These are phyloP conservation scores for Ceratocystis huliohia DNA, from an alignment of 2,329 filamentous ascomycete species.

Conservation along the genomic window DNA sequence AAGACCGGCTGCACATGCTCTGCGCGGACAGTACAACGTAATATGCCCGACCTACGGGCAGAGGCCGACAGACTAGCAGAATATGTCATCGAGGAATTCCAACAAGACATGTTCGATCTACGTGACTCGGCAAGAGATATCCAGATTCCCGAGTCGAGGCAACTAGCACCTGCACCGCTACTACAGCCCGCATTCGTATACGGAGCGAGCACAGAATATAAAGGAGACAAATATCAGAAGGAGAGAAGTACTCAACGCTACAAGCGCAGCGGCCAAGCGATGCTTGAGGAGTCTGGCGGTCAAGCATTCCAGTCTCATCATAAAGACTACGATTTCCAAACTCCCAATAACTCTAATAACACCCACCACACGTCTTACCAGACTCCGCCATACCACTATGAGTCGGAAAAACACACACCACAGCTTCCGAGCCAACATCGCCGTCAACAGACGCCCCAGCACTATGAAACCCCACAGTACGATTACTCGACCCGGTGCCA, in stretches of 20 bases:
- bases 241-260: background rate
- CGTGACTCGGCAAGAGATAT: background rate
- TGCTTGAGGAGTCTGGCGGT: background rate
- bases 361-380: background rate
- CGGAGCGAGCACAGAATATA: background rate
- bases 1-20: slow-evolving; percentile 19
- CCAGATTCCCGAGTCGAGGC: background rate
- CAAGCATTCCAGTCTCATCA: background rate
- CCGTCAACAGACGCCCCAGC: background rate
- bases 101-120: slow-evolving; percentile 16
- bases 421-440: background rate
- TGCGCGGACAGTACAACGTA: slow-evolving; percentile 18
- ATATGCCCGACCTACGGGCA: slow-evolving; percentile 14
- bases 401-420: background rate
- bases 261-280: background rate
- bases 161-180: background rate
- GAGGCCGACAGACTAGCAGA: slow-evolving; percentile 18
- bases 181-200: background rate
- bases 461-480: background rate
- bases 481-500: background rate
- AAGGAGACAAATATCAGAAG: background rate
- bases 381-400: background rate
- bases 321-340: background rate
- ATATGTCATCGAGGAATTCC: slow-evolving; percentile 18
- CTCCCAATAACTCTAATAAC: background rate